Evolutionary conservation across 2,329 filamentous ascomycete species (phyloP), one percentile per base, ranked within the genome.

Genomic region (Emmonsiellopsis sp.): DNA sequence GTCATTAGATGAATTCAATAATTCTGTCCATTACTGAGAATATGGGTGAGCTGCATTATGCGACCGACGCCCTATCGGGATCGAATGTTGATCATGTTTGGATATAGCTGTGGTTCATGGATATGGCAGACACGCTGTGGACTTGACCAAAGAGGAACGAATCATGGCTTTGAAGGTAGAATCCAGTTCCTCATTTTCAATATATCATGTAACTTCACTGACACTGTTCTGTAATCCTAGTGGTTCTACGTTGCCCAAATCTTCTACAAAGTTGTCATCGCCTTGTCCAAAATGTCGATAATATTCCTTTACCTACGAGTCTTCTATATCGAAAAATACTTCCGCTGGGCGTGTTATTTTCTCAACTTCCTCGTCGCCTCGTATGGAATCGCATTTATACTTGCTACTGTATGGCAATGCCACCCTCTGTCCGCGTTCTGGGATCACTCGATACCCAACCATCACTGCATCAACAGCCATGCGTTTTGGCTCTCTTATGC

Each of bases 241-340:
- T 65, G 72, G 39, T 80, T 79, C 61, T 80, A 75, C 56, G 63
- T 77, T 27, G 71, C 75, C 2, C 77, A 81, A 58, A 71, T 77
- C 42, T 75, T 77, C 52, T 81, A 81, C 65, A 80, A 80, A 58
- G 62, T 79, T 54, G 75, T 74, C 44, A 74, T 81, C 53, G 77
- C 76, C 59, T 65, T 78, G 27, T 78, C 74, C 2, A 81, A 82
- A 59, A 64, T 72, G 2, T 79, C 77, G 1, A 77, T 80, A 52
- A 62, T 80, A 3, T 65, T 78, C 7, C 71, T 81, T 14, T 82
- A 81, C 57, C 72, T 79, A 32, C 76, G 77, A 27, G 77, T 81
- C 50, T 81, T 81, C 54, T 65, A 74, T 27, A 57, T 62, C 40
- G 65, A 56, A 14, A 42, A 56, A 42, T 72, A 68, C 63, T 80